Percentiles rank a stretch among this genome's conserved stretches.
phyloP scores from a whole-genome alignment of 192 early-diverging fungal genomes.

The Coemansia reversa region DNA sequence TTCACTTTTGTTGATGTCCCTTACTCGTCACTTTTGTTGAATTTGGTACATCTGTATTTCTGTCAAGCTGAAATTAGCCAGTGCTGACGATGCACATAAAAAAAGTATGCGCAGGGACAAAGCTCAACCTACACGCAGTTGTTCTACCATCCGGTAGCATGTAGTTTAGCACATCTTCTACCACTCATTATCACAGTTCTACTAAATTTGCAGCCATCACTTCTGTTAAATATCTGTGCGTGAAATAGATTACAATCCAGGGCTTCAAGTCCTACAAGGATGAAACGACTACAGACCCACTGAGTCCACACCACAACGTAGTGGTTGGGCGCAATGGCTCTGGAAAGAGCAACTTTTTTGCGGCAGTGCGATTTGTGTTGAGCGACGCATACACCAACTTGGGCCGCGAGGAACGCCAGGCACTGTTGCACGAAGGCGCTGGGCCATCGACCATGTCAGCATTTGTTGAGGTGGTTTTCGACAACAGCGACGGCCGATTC shows the following conservation, averaged over 20 bases:
- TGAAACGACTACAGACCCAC: conserved; percentile 89
- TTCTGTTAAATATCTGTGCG: too few species aligned
- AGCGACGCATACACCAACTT: conserved; percentile 94
- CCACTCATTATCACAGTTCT: too few species aligned
- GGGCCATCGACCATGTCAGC: conserved; percentile 92
- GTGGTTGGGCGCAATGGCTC: conserved; percentile 97
- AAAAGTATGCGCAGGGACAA: conserved; percentile 20
- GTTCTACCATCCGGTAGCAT: not conserved
- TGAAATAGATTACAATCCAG: conserved; percentile 79
- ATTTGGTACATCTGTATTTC: too few species aligned
- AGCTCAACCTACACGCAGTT: not conserved
- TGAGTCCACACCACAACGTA: conserved; percentile 92
- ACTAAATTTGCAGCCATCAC: too few species aligned
- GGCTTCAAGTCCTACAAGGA: conserved; percentile 99
- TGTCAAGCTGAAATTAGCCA: too few species aligned
- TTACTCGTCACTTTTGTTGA: not conserved
- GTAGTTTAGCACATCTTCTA: not conserved
- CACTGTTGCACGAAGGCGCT: conserved; percentile 89
- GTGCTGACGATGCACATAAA: conserved; percentile 43
- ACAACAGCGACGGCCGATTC: conserved; percentile 94
- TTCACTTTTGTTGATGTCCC: too few species aligned
- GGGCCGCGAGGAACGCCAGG: conserved; percentile 89
- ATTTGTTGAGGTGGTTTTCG: conserved; percentile 94
- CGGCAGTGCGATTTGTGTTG: conserved; percentile 90
- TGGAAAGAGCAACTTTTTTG: conserved; percentile 97